A percentile compares a stretch with the other conserved stretches of the same genome.
These are phyloP conservation scores for Penicillium sp. DNA, from an alignment of 2,329 filamentous ascomycete species.

Conservation along the genomic window DNA sequence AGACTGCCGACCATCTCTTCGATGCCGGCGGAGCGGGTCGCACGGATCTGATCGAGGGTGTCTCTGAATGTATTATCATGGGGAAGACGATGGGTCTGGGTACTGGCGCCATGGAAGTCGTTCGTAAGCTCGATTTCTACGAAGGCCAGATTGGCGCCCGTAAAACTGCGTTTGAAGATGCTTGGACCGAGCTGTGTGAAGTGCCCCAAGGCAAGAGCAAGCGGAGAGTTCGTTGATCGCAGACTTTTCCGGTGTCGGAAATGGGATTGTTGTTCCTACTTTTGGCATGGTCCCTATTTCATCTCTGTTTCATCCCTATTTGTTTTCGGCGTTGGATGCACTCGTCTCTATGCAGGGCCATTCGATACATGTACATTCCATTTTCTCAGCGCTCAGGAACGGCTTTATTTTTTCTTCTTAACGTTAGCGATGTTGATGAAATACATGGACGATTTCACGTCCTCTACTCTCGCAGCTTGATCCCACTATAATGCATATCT, in stretches of 20 bases:
- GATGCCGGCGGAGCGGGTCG: constrained; percentile 91
- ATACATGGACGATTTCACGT: constrained; percentile 10
- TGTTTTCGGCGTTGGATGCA: constrained; percentile 16
- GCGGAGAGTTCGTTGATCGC: constrained; percentile 14
- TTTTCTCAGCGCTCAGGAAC: neutral
- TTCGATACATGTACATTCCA: constrained; percentile 18
- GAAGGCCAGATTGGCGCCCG: constrained; percentile 54
- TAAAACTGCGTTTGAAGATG: constrained; percentile 63
- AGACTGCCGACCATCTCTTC: constrained; percentile 95
- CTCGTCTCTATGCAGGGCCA: constrained; percentile 8
- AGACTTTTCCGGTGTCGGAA: neutral
- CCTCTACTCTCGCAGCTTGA: neutral
- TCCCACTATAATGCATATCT: too few relatives aligned
- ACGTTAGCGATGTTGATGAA: constrained; percentile 17
- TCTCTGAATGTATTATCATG: constrained; percentile 97
- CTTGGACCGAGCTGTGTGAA: constrained; percentile 33
- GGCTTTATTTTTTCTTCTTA: constrained; percentile 9
- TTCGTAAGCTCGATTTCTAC: constrained; percentile 65
- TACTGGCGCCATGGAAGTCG: constrained; percentile 86
- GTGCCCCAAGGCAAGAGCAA: constrained; percentile 12
- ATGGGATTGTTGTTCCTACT: neutral
- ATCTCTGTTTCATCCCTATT: constrained; percentile 12
- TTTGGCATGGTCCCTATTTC: neutral
- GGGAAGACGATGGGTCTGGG: constrained; percentile 89
- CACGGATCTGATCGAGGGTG: constrained; percentile 84